Conservation (phyloP, 2,329 filamentous ascomycete genomes). For the Leptoxyphium fumago region DNA sequence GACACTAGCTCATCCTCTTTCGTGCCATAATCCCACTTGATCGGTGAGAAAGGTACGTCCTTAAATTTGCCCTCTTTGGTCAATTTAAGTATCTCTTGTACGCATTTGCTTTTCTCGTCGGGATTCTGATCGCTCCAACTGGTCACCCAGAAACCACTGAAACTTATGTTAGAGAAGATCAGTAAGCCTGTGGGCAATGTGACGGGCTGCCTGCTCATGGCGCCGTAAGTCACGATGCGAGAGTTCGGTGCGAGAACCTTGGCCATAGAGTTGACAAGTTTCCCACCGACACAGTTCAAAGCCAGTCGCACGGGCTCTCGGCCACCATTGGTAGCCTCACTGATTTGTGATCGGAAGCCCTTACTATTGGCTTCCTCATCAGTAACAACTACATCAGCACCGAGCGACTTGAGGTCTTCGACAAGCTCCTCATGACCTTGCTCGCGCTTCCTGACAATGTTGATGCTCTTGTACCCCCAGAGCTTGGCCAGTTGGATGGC, state of each 20-base stretch:
- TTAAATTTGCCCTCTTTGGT: conserved; percentile 63
- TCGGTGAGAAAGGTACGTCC: conserved; percentile 68
- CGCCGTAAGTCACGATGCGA: conserved; percentile 83
- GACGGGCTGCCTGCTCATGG: conserved; percentile 82
- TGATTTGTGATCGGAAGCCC: conserved; percentile 47
- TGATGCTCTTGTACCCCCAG: conserved; percentile 86
- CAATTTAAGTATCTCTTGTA: conserved; percentile 70
- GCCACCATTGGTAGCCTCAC: conserved; percentile 54
- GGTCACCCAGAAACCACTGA: conserved; percentile 91
- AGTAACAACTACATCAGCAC: conserved; percentile 48
- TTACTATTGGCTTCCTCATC: conserved; percentile 45
- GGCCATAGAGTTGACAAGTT: conserved; percentile 63
- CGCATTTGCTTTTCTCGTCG: conserved; percentile 58
- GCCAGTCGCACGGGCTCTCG: conserved; percentile 61
- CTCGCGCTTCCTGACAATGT: conserved; percentile 64
- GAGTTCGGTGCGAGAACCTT: conserved; percentile 52
- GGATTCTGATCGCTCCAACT: conserved; percentile 69
- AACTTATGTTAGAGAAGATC: conserved; percentile 85
- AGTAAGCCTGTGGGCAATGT: conserved; percentile 66
- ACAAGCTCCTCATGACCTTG: conserved; percentile 52
- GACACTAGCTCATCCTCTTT: conserved; percentile 51
- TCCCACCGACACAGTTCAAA: conserved; percentile 88
- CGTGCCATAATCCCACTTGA: conserved; percentile 73
- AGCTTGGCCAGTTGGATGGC: conserved; percentile 75
- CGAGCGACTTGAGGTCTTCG: conserved; percentile 44